Conservation (phyloP, 192 early-diverging fungal species). For the Phlyctochytrium planicorne region DNA sequence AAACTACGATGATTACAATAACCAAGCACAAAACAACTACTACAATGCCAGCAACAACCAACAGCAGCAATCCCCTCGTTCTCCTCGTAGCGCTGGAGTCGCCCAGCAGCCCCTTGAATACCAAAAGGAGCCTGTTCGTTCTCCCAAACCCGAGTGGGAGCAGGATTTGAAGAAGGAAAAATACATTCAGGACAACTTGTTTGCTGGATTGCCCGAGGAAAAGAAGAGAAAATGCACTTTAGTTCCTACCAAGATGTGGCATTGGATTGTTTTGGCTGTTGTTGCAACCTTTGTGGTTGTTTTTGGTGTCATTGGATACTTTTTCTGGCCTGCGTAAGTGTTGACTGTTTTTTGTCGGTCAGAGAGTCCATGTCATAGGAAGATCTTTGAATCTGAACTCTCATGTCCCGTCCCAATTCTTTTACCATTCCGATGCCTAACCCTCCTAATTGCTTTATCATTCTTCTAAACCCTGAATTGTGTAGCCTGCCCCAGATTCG, state of each 20-base stretch:
- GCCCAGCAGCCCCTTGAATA: background rate
- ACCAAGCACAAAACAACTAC: background rate
- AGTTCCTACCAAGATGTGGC: background rate
- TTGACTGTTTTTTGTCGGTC: background rate
- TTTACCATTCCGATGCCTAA: too few species aligned
- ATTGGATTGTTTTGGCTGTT: background rate
- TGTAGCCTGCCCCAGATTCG: too few species aligned
- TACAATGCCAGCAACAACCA: conserved; percentile 1
- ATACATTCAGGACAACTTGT: too few species aligned
- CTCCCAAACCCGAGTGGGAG: too few species aligned
- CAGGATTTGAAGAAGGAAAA: too few species aligned
- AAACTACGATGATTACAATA: conserved; percentile 3
- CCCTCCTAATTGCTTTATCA: too few species aligned
- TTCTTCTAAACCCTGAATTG: too few species aligned
- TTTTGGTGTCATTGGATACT: background rate
- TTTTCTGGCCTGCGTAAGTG: background rate
- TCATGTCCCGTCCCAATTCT: too few species aligned
- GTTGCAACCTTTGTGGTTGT: background rate
- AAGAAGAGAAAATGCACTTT: background rate
- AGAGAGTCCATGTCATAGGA: background rate
- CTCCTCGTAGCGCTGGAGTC: background rate
- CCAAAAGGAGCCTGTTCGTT: too few species aligned
- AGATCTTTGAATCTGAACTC: background rate
- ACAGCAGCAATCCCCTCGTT: background rate
- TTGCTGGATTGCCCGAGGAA: too few species aligned